Evolutionary conservation across 305 asterid species (phyloP).

Genomic region (Petunia hybrid): DNA sequence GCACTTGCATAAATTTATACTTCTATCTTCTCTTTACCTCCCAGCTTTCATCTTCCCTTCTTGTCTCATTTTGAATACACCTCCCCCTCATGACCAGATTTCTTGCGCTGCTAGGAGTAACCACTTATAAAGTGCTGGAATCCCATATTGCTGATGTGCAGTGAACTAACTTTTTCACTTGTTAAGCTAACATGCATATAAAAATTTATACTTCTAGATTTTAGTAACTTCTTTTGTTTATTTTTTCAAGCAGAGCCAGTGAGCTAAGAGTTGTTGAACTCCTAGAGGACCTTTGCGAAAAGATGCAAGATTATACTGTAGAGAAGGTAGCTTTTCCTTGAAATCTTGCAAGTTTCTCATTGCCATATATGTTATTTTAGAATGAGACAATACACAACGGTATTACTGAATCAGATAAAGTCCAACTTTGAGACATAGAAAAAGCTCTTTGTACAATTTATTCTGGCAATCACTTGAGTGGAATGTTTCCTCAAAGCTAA

Average conservation of each 20-base stretch:
- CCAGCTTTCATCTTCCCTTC: neutral
- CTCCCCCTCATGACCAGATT: neutral
- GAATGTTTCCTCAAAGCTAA: constrained; percentile 37
- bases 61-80: neutral
- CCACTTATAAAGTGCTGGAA: constrained; percentile 6
- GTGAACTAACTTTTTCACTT: constrained; percentile 4
- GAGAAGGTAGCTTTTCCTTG: constrained; percentile 66
- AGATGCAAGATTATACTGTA: constrained; percentile 96
- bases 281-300: constrained; percentile 93
- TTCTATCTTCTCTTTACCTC: neutral
- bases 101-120: neutral
- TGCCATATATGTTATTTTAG: neutral
- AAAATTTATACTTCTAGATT: constrained; percentile 17
- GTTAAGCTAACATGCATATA: constrained; percentile 9
- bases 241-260: constrained; percentile 65
- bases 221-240: constrained; percentile 36
- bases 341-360: constrained; percentile 33
- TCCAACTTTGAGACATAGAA: constrained; percentile 23
- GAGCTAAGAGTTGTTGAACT: constrained; percentile 92
- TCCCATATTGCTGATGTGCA: constrained; percentile 1
- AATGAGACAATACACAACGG: neutral
- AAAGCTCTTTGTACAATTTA: constrained; percentile 19
- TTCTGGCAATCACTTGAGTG: neutral
- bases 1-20: constrained; percentile 8
- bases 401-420: constrained; percentile 9